Percentiles rank a stretch among this genome's conserved stretches.
phyloP scores from a whole-genome alignment of 768 basidiomycete genomes.

The Trametes punicea region DNA sequence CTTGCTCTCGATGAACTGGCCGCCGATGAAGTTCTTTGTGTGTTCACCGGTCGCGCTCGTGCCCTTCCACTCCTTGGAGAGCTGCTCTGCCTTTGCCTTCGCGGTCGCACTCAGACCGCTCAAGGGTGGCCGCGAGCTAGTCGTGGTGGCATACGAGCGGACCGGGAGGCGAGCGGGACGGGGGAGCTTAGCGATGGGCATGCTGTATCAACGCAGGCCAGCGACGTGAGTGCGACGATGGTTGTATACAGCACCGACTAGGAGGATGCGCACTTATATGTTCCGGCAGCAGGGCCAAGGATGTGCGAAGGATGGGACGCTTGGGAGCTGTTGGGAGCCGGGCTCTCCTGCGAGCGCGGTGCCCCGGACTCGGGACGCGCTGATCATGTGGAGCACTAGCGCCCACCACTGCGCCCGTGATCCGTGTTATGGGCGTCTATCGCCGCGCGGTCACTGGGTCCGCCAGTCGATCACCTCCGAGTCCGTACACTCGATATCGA shows the following conservation, averaged over 20 bases:
- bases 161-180: constrained; percentile 14
- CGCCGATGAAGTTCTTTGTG: constrained; percentile 91
- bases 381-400: constrained; percentile 18
- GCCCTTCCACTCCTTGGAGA: constrained; percentile 81
- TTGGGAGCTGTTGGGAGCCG: no score
- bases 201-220: not conserved
- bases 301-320: not conserved
- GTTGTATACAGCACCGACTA: not conserved
- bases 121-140: constrained; percentile 29
- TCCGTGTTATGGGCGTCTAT: constrained; percentile 6
- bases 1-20: constrained; percentile 84
- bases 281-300: not conserved
- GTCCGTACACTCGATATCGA: not conserved
- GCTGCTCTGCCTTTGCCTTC: constrained; percentile 59
- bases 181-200: constrained; percentile 19
- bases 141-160: constrained; percentile 27
- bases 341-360: no score
- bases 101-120: constrained; percentile 52
- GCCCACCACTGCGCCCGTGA: constrained; percentile 9
- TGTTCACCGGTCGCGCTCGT: constrained; percentile 81
- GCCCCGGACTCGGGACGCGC: constrained; percentile 8
- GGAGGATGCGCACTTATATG: not conserved
- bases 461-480: not conserved
- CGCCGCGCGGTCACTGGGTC: not conserved
- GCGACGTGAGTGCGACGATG: not conserved